Evolutionary conservation across 1,284 basidiomycete genomes (phyloP), one percentile per base, ranked within the genome.

Genomic region (Fistulinella staudtii): DNA sequence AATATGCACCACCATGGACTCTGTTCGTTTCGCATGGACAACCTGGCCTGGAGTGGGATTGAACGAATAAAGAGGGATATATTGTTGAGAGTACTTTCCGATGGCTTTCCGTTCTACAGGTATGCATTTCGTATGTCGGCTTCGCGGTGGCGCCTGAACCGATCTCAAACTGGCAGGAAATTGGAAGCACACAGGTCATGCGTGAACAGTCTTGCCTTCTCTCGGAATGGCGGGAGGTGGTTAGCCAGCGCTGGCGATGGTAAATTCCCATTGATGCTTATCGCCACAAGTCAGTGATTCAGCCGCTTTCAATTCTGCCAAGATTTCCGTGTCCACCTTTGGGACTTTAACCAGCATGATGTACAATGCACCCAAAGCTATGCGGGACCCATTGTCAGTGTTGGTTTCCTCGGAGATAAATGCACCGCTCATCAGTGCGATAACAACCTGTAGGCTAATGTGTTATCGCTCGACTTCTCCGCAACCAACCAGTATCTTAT

Each of bases 191-290:
- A 89, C 61, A 72, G 65, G 17, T 83, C 82, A 1, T 89, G 86
- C 58, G 78, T 89, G 18, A 89, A 89, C 53, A 74, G 76, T 3
- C 71, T 89, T 3, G 64, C 74, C 0, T 81, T 87, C 56, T 86
- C 85, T 2, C 69, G 69, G 3, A 67, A 72, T 7, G 75, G 76
- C 30, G 84, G 83, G 1, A 69, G 78, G 47, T 88, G 80, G 72
- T 63, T 89, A 24, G 86, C 85, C 0, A 86, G 80, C 58, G 87
- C 80, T 11, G 86, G 87, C 22, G 87, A 90, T 60, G 86, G 86
- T 83, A 58, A 57, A 43, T 70, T 53, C 9, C 11, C 24, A 11
- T 43, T 22, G 17, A 46, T 41, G 17, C 31, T 41, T 31, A 35
- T 27, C 39, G 27, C 37, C 23, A 37, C 41, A 29, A 17, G 28